Conservation (phyloP, 108 stramenopile species). For the Skeletonema grethae region DNA sequence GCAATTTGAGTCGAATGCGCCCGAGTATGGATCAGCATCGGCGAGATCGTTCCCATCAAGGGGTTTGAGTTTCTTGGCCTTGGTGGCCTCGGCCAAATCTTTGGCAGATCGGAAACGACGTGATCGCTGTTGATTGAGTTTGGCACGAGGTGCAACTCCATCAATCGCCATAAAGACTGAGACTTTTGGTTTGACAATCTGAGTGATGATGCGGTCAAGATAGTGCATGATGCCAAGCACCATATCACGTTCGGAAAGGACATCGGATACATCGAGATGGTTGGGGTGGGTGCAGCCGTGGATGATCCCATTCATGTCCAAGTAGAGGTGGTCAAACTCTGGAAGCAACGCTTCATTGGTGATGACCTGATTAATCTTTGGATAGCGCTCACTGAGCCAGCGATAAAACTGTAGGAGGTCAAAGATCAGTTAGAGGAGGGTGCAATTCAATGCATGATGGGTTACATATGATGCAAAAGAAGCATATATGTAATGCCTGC, state of each 20-base stretch:
- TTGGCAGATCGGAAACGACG: conserved; percentile 94
- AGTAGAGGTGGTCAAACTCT: conserved; percentile 94
- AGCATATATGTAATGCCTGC: neutral
- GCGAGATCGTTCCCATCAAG: conserved; percentile 34
- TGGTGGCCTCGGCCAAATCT: conserved; percentile 89
- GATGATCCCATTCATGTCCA: conserved; percentile 99
- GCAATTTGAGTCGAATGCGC: conserved; percentile 96
- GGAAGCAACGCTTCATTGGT: conserved; percentile 88
- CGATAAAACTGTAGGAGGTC: conserved; percentile 91
- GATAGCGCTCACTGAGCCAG: conserved; percentile 98
- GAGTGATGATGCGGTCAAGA: conserved; percentile 93
- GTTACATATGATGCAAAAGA: neutral
- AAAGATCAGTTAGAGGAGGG: neutral
- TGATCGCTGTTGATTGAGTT: conserved; percentile 98
- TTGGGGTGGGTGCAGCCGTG: conserved; percentile 96
- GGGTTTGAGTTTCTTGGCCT: conserved; percentile 51
- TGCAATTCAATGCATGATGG: neutral
- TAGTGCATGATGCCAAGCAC: conserved; percentile 96
- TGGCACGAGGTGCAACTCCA: conserved; percentile 98
- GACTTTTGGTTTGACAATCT: conserved; percentile 94
- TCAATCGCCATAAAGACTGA: conserved; percentile 97
- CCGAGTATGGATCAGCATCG: conserved; percentile 38
- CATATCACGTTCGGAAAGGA: conserved; percentile 93
- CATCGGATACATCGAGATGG: conserved; percentile 87
- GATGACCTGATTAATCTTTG: conserved; percentile 98